A percentile compares a stretch with the other conserved stretches of the same genome.
These are phyloP conservation scores for Cyclaneusma minus DNA, from an alignment of 2,329 filamentous ascomycete species.

Conservation along the genomic window DNA sequence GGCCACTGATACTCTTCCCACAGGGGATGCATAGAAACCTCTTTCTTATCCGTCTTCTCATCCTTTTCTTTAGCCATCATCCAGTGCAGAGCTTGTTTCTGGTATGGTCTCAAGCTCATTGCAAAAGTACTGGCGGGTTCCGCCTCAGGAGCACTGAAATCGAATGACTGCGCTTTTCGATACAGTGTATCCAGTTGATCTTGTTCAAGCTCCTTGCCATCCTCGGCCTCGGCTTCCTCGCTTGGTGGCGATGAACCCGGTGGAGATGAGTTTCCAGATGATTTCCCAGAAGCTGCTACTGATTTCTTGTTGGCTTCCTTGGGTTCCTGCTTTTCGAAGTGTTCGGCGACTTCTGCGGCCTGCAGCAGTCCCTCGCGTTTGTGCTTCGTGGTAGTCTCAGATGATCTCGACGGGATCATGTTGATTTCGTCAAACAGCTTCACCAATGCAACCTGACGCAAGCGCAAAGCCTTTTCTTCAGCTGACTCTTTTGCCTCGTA, in stretches of 20 bases:
- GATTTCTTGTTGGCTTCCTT: constrained; percentile 16
- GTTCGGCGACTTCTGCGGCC: constrained; percentile 78
- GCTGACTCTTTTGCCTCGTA: constrained; percentile 76
- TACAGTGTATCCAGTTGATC: constrained; percentile 90
- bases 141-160: constrained; percentile 79
- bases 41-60: constrained; percentile 46
- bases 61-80: constrained; percentile 91
- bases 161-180: constrained; percentile 90
- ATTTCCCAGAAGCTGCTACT: constrained; percentile 1
- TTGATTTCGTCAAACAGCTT: constrained; percentile 83
- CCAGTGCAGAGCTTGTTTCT: constrained; percentile 91
- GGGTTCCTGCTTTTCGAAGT: constrained; percentile 42
- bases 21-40: constrained; percentile 82
- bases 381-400: constrained; percentile 58
- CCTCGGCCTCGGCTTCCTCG: constrained; percentile 55
- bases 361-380: constrained; percentile 72
- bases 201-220: constrained; percentile 83
- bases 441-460: constrained; percentile 77
- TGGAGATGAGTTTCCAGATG: constrained; percentile 13
- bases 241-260: constrained; percentile 36
- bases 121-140: constrained; percentile 71
- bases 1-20: constrained; percentile 97
- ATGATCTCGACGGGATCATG: constrained; percentile 59
- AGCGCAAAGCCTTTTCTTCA: constrained; percentile 69
- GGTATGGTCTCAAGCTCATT: constrained; percentile 77